Conservation (phyloP, 2,329 filamentous ascomycete species). For the Chrysosphaeria jannelii region DNA sequence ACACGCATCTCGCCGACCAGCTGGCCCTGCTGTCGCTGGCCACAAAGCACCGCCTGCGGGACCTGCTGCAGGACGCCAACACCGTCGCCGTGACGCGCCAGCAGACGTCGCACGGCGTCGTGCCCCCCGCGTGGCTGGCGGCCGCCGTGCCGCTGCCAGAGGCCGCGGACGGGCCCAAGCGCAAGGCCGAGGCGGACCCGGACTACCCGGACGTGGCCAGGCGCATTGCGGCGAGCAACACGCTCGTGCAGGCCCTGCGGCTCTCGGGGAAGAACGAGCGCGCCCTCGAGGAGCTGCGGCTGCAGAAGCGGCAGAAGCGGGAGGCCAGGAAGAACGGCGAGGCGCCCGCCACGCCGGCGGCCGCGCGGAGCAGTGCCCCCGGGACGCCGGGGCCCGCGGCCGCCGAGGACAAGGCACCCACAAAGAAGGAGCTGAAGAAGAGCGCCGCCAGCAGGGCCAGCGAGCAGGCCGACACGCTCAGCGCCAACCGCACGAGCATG, state of each 20-base stretch:
- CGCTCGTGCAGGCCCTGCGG: conserved; percentile 19
- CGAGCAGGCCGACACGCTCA: conserved; percentile 53
- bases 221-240: conserved; percentile 17
- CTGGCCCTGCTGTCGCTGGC: conserved; percentile 58
- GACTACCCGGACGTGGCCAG: conserved; percentile 5
- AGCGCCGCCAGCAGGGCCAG: conserved; percentile 41
- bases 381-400: conserved; percentile 31
- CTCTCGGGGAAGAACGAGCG: conserved; percentile 34
- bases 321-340: conserved; percentile 23
- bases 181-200: conserved; percentile 9
- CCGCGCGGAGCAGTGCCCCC: conserved; percentile 18
- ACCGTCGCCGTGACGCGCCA: conserved; percentile 40
- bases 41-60: conserved; percentile 47
- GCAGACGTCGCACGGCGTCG: conserved; percentile 46
- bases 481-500: conserved; percentile 55
- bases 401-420: conserved; percentile 38
- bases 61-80: conserved; percentile 48
- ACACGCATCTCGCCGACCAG: conserved; percentile 52
- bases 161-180: too few species aligned
- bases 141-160: conserved; percentile 23
- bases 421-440: conserved; percentile 65
- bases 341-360: conserved; percentile 17
- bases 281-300: conserved; percentile 39
- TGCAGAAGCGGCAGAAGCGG: conserved; percentile 35
- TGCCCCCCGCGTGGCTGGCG: conserved; percentile 48